Percentiles rank a stretch among this genome's conserved stretches.
Conservation (phyloP, 805 yeast species). For the Candida methanosorbosa region DNA sequence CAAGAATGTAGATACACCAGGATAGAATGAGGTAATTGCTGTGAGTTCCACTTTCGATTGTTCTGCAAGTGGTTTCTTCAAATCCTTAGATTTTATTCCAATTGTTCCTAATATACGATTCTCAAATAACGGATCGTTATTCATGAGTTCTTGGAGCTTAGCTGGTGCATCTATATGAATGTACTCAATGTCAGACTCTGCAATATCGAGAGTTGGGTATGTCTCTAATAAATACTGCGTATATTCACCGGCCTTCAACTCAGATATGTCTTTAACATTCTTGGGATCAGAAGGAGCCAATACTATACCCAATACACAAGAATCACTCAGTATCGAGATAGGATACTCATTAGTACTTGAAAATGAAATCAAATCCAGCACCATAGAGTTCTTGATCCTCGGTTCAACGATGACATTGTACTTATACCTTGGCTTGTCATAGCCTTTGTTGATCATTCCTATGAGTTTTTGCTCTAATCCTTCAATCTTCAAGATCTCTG, state of each 20-base stretch:
- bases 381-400: slow-evolving; percentile 25
- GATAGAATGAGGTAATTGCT: slow-evolving; percentile 42
- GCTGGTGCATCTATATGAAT: neutral
- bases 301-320: too few relatives aligned
- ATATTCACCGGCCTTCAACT: slow-evolving; percentile 9
- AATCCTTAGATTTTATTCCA: slow-evolving; percentile 20
- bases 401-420: slow-evolving; percentile 32
- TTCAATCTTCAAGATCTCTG: neutral
- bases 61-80: slow-evolving; percentile 1
- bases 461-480: slow-evolving; percentile 15
- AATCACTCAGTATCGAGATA: neutral
- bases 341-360: slow-evolving; percentile 3
- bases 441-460: slow-evolving; percentile 39
- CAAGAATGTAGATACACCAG: slow-evolving; percentile 22
- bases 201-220: slow-evolving; percentile 5
- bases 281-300: neutral
- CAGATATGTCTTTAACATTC: too few relatives aligned
- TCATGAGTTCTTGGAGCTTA: neutral
- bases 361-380: neutral
- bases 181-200: neutral
- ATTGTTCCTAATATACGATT: slow-evolving; percentile 23
- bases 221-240: slow-evolving; percentile 9
- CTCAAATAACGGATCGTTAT: neutral
- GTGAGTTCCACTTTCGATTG: slow-evolving; percentile 33
- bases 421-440: slow-evolving; percentile 36